These are phyloP conservation scores for Salix arbutifolia DNA, from an alignment of 345 rosid species.

Conservation along the genomic window DNA sequence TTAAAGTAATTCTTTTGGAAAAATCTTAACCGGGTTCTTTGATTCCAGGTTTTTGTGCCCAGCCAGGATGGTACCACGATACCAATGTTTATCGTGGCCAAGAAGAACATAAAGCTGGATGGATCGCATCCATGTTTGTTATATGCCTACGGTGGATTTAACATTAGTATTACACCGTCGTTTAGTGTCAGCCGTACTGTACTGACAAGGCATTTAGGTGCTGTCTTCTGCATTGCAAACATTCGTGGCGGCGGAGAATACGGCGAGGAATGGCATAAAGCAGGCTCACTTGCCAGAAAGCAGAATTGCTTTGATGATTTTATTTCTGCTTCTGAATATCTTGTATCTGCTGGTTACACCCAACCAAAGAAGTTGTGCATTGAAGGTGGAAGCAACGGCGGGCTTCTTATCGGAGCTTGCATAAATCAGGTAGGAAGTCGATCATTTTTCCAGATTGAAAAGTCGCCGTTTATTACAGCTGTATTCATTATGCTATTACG, in stretches of 20 bases:
- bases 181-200: conserved; percentile 65
- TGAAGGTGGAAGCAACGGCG: conserved; percentile 97
- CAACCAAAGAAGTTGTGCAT: conserved; percentile 67
- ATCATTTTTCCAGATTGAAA: conserved; percentile 12
- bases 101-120: conserved; percentile 52
- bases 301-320: conserved; percentile 93
- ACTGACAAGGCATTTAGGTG: conserved; percentile 69
- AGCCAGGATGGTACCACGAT: conserved; percentile 78
- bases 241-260: conserved; percentile 98
- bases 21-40: neutral
- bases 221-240: conserved; percentile 71
- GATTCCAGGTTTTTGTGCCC: conserved; percentile 66
- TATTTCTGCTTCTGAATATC: conserved; percentile 68
- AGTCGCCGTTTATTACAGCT: neutral
- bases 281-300: conserved; percentile 68
- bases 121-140: conserved; percentile 90
- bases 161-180: conserved; percentile 61
- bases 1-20: neutral
- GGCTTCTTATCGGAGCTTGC: conserved; percentile 88
- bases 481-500: neutral
- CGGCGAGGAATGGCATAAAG: conserved; percentile 95
- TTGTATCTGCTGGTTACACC: conserved; percentile 73
- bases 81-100: conserved; percentile 73
- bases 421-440: conserved; percentile 67
- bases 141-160: conserved; percentile 92